Base-by-base conservation (phyloP, 2,329 filamentous ascomycete genomes). In the Ramichloridium luteum region DNA sequence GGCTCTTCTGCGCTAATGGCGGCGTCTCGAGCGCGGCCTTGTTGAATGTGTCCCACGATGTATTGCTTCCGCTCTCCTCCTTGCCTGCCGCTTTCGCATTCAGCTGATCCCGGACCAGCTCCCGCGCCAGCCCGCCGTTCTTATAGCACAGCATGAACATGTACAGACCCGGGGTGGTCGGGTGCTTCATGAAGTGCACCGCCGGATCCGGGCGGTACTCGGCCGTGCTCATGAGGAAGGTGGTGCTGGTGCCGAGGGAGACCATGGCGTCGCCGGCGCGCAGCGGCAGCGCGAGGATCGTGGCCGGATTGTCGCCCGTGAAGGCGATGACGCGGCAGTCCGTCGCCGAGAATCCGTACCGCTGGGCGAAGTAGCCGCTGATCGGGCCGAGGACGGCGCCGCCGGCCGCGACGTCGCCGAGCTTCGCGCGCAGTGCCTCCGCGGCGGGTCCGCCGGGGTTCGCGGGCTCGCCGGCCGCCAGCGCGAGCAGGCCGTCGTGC, bases 111-210 rank as follows among this genome's bases (percentile, higher is more conserved):
- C 90, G 80, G 40, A 96, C 74, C 48, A 81, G 77, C 55, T 98
- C 90, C 27, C 90, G 80, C 2, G 90, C 88, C 1, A 96, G 74
- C 2, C 85, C 85, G 45, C 90, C 90, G 60, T 98, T 98, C 62
- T 96, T 96, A 67, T 96, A 98, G 68, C 90, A 98, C 20, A 98
- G 74, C 90, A 98, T 98, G 61, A 98, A 96, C 90, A 98, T 96
- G 70, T 93, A 94, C 38, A 94, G 72, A 1, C 81, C 84, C 0
- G 77, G 64, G 1, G 84, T 93, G 27, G 85, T 90, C 2, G 90
- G 90, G 58, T 96, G 86, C 64, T 94, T 93, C 72, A 96, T 92
- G 67, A 96, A 93, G 64, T 98, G 90, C 52, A 93, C 93, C 5
- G 80, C 74, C 3, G 84, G 81, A 51, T 94, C 79, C 2, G 90